Evolutionary conservation across 495 filamentous ascomycete genomes (phyloP), one percentile per base, ranked within the genome.

Genomic region (Xylaria telfairii): DNA sequence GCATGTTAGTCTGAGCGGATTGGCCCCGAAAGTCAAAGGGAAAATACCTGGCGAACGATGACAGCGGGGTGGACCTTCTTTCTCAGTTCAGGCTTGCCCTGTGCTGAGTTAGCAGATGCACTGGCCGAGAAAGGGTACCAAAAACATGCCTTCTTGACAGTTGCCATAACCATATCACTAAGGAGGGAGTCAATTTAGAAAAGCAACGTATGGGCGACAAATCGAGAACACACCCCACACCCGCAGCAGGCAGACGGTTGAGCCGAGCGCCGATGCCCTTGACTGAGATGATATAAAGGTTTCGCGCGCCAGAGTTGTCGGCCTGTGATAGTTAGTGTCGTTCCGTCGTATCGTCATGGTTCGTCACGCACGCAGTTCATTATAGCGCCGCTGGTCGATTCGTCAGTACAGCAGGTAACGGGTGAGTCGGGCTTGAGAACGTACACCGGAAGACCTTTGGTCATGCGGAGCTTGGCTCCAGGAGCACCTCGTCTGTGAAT

Each of bases 31-130:
- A 42, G 39, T 10, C 39, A 13, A 42, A 9, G 39, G 39, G 39
- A 9, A 42, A 42, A 10, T 42, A 42, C 39, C 39, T 99, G 95
- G 81, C 96, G 90, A 81, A 98, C 95, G 78, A 99, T 93, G 78
- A 99, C 95, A 75, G 95, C 95, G 72, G 95, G 96, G 94, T 98
- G 97, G 85, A 99, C 95, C 91, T 99, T 99, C 92, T 99, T 99
- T 81, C 95, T 88, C 78, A 99, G 87, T 87, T 99, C 95, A 61
- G 96, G 95, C 92, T 99, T 99, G 83, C 95, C 94, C 49, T 42
- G 10, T 42, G 1, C 1, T 42, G 7, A 42, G 10, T 42, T 42
- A 42, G 39, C 10, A 42, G 39, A 42, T 42, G 8, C 1, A 42
- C 39, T 42, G 13, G 7, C 8, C 8, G 10, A 42, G 39, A 6